Base-by-base conservation (phyloP, 306 rosid species). In the Biancaea sappan region DNA sequence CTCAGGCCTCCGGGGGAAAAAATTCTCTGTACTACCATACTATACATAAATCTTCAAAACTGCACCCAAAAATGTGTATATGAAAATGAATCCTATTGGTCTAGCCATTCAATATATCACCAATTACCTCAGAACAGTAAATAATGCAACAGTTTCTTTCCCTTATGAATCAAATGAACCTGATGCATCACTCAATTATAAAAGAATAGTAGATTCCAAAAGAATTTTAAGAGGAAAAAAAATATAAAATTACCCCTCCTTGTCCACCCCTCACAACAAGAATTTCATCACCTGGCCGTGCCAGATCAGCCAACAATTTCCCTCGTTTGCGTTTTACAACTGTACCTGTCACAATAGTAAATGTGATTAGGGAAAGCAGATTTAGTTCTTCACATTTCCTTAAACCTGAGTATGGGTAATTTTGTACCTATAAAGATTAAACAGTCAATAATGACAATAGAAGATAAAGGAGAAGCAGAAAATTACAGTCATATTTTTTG, bases 181-280 rank as follows among this genome's bases (percentile, higher is more conserved):
- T 10, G 53, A 35, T n/a, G 58, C 64, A 77, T 9, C 16, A 40
- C 44, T 80, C 63, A 29, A 15, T 4, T 7, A 63, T 50, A 28
- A 57, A 59, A 61, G 9, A 63, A 37, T 2, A 69, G 9, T 5
- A 44, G 50, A 11, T 28, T 18, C 34, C 24, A 32, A 53, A 70
- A 53, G 5, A 70, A 70, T 3, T 52, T 32, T 9, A n/a, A 81
- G 29, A 59, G 21, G 22, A 46, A 75, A 43, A 66, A 47, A 15
- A 43, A 40, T 51, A 72, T 47, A n/a, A n/a, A n/a, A 87, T 72
- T 84, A 90, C 98, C 97, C 98, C 99, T 86, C 99, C 99, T 82
- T 90, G 97, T 75, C 98, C 99, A 6, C 99, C 98, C 85, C 93
- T 87, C 0, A 96, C 99, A 40, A 90, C 99, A 71, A 90, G 88